These are phyloP conservation scores for Salinomyces thailandicus DNA, from an alignment of 2,329 filamentous ascomycete genomes.

Conservation along the genomic window DNA sequence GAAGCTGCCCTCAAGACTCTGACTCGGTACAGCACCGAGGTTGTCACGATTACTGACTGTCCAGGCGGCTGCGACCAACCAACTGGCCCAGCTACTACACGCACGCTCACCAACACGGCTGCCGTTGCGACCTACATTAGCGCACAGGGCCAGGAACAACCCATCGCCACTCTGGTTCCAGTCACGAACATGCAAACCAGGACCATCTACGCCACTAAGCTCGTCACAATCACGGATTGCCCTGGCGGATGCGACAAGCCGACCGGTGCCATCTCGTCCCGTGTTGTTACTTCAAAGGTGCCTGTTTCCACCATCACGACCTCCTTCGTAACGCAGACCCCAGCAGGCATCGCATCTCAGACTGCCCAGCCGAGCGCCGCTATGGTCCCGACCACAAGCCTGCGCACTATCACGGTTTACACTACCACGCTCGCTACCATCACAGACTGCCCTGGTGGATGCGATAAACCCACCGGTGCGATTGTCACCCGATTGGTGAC, in stretches of 20 bases:
- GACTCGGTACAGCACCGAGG: not conserved
- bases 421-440: not conserved
- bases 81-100: not conserved
- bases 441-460: slow-evolving; percentile 1
- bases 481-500: not conserved
- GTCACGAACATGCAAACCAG: not conserved
- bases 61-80: slow-evolving; percentile 1
- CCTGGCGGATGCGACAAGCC: slow-evolving; percentile 1
- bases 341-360: too few species aligned
- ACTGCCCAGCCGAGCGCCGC: not conserved
- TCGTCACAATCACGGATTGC: not conserved
- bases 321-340: not conserved
- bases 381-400: not conserved
- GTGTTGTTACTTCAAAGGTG: not conserved
- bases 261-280: not conserved
- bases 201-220: not conserved
- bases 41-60: not conserved
- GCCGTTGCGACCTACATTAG: not conserved
- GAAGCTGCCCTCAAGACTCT: not conserved
- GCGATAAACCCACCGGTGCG: not conserved
- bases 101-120: not conserved
- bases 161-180: not conserved
- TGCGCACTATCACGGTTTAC: not conserved
- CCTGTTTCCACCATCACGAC: not conserved
- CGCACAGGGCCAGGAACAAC: too few species aligned